A percentile compares a stretch with the other conserved stretches of the same genome.
Conservation (phyloP, 805 yeast species). For the Allodekkera sacchari region DNA sequence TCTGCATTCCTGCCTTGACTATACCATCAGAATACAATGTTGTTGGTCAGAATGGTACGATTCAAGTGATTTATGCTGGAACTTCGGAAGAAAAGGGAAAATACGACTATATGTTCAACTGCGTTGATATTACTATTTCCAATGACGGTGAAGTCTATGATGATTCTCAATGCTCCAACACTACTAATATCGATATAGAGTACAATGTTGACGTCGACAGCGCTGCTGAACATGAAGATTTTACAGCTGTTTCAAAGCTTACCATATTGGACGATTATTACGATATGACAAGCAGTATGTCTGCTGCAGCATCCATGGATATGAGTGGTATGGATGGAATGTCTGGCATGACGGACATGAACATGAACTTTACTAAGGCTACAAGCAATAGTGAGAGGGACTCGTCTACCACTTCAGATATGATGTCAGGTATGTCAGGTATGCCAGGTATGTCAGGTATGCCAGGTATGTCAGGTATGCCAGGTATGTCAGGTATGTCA, state of each 20-base stretch:
- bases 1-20: constrained; percentile 20
- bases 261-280: neutral
- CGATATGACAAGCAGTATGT: too few species aligned
- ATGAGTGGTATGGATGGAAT: too few species aligned
- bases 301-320: too few species aligned
- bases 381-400: too few species aligned
- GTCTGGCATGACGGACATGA: too few species aligned
- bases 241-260: neutral
- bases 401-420: too few species aligned
- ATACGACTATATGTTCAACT: constrained; percentile 21
- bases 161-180: constrained; percentile 21
- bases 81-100: constrained; percentile 10
- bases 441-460: too few species aligned
- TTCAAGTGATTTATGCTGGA: constrained; percentile 20
- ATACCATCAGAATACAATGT: constrained; percentile 16
- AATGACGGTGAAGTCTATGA: constrained; percentile 18
- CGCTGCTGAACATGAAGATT: too few species aligned
- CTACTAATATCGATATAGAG: constrained; percentile 10
- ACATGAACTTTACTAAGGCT: too few species aligned
- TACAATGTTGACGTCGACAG: neutral
- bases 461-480: too few species aligned
- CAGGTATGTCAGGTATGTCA: too few species aligned
- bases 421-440: too few species aligned
- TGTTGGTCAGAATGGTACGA: constrained; percentile 18
- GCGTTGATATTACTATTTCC: constrained; percentile 21